Conservation (phyloP, 805 yeast genomes). For the Kazachstania taianensis region DNA sequence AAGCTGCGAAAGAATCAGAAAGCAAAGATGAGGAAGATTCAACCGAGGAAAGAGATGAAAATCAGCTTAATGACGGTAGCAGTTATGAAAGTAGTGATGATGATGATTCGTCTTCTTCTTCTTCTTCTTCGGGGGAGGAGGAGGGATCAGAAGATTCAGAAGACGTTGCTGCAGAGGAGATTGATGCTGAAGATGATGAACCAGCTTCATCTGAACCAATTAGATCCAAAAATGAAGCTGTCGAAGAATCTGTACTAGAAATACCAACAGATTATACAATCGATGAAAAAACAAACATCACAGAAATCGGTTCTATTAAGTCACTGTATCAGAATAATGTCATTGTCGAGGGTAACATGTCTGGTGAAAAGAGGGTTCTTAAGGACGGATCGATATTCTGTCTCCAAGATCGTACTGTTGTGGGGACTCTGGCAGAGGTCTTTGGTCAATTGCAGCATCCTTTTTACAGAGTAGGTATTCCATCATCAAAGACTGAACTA, state of each 20-base stretch:
- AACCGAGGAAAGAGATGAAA: constrained; percentile 1
- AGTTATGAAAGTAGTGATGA: too few species aligned
- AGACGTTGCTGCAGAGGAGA: constrained; percentile 14
- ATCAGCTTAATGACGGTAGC: constrained; percentile 8
- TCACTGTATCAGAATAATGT: constrained; percentile 64
- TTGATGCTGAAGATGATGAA: constrained; percentile 33
- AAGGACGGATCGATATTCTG: constrained; percentile 77
- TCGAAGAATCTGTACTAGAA: constrained; percentile 55
- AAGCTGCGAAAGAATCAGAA: not conserved
- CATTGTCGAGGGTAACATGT: constrained; percentile 56
- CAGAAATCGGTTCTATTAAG: constrained; percentile 58
- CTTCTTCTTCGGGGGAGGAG: too few species aligned
- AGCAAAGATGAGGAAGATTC: not conserved
- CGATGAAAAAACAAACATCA: constrained; percentile 52
- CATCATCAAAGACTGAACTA: constrained; percentile 9
- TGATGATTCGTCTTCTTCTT: too few species aligned
- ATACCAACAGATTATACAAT: constrained; percentile 60
- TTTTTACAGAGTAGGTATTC: constrained; percentile 61
- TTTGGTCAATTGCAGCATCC: constrained; percentile 85
- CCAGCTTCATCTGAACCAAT: constrained; percentile 54
- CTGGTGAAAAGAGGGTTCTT: constrained; percentile 79
- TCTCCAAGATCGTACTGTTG: constrained; percentile 52
- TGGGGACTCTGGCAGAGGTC: constrained; percentile 79
- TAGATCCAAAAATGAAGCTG: constrained; percentile 63
- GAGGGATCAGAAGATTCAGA: constrained; percentile 9